Evolutionary conservation across 345 rosid species (phyloP).

Genomic region (Corymbia maculata): DNA sequence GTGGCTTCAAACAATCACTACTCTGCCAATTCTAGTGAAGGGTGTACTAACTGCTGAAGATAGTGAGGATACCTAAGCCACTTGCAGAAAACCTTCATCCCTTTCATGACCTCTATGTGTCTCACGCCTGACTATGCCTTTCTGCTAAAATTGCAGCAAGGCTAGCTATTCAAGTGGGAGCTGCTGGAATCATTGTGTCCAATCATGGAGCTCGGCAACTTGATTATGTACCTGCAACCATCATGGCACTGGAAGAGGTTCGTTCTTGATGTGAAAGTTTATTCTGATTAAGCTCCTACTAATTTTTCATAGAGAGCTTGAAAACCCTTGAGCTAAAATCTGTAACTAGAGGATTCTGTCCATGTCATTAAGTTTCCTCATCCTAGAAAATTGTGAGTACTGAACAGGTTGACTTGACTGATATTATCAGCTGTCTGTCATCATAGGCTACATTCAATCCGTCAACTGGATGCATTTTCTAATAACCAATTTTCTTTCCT

Average conservation of each 20-base stretch:
- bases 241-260: conserved; percentile 87
- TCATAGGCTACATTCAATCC: background rate
- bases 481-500: background rate
- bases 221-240: conserved; percentile 81
- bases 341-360: background rate
- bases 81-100: background rate
- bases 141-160: conserved; percentile 38
- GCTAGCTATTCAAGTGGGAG: conserved; percentile 61
- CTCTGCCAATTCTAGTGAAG: conserved; percentile 85
- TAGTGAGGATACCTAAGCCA: conserved; percentile 24
- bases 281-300: background rate
- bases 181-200: conserved; percentile 88
- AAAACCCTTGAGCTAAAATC: background rate
- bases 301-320: background rate
- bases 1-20: conserved; percentile 92
- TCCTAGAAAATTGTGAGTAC: background rate
- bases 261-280: background rate
- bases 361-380: background rate
- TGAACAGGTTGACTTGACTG: background rate
- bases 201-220: conserved; percentile 97
- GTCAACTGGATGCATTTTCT: background rate
- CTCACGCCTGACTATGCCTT: background rate
- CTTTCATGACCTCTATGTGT: background rate
- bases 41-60: conserved; percentile 93
- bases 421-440: background rate